These are phyloP conservation scores for Chrysanthemum seticuspe DNA, from an alignment of 129 eudicot species.

Conservation along the genomic window DNA sequence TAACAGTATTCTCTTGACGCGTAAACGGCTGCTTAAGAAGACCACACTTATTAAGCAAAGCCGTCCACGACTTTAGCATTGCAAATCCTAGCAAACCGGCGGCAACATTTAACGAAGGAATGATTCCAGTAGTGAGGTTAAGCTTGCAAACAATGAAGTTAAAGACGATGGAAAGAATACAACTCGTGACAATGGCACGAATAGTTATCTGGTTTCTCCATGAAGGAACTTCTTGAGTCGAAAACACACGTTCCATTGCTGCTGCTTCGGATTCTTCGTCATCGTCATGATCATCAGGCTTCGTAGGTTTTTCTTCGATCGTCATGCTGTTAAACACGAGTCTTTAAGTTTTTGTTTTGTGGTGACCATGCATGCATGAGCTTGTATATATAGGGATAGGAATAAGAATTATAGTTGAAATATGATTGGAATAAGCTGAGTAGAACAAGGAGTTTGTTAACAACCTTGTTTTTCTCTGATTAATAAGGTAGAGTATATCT, in stretches of 20 bases:
- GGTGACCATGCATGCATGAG: no score
- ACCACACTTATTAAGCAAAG: slow-evolving; percentile 34
- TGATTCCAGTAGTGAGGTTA: slow-evolving; percentile 61
- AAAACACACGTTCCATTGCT: slow-evolving; percentile 22
- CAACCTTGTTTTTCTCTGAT: no score
- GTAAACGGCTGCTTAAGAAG: slow-evolving; percentile 48
- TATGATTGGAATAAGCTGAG: no score
- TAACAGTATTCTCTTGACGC: slow-evolving; percentile 60
- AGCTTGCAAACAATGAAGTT: slow-evolving; percentile 59
- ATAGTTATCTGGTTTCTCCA: slow-evolving; percentile 33
- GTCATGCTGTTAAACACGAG: slow-evolving; percentile 4
- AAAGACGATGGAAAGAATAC: slow-evolving; percentile 39
- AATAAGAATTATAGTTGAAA: no score
- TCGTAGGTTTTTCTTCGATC: neutral
- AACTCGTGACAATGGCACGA: slow-evolving; percentile 34
- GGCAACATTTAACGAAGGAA: slow-evolving; percentile 58
- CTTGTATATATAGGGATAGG: no score
- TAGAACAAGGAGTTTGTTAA: no score
- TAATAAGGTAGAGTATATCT: no score
- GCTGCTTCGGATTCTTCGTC: slow-evolving; percentile 12
- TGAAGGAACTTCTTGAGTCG: slow-evolving; percentile 17
- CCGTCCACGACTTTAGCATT: slow-evolving; percentile 37
- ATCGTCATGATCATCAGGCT: neutral
- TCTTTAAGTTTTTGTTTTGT: no score
- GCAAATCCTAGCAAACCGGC: slow-evolving; percentile 38